Evolutionary conservation across 306 rosid genomes (phyloP).

Genomic region (Vigna trinervia): DNA sequence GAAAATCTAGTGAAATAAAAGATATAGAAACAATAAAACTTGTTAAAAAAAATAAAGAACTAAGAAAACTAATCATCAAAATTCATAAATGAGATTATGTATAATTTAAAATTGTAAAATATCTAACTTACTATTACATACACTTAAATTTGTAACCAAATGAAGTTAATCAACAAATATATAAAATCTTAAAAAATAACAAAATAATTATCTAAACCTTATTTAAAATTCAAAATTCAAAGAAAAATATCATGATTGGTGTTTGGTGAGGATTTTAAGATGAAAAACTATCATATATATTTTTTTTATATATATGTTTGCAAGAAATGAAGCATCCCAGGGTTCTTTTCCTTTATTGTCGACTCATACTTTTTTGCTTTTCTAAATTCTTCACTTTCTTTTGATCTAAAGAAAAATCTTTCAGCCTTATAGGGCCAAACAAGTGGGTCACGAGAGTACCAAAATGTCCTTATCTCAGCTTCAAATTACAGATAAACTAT

Average conservation of each 20-base stretch:
- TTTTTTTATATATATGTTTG: background rate
- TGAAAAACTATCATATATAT: background rate
- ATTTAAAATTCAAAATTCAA: background rate
- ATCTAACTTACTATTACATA: too few species aligned
- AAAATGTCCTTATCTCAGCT: conserved; percentile 5
- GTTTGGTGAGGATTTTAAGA: background rate
- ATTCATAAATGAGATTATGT: too few species aligned
- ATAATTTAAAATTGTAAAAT: too few species aligned
- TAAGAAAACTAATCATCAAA: too few species aligned
- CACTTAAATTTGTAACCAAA: too few species aligned
- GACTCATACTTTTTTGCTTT: conserved; percentile 32
- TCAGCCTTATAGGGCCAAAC: conserved; percentile 10
- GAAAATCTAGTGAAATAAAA: too few species aligned
- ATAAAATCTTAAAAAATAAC: too few species aligned
- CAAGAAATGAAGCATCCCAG: conserved; percentile 11
- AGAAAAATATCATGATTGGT: background rate
- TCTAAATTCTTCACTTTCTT: conserved; percentile 41
- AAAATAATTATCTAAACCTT: too few species aligned
- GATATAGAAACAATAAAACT: too few species aligned
- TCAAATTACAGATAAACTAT: conserved; percentile 8
- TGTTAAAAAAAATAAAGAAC: too few species aligned
- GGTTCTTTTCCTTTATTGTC: conserved; percentile 39
- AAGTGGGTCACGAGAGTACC: conserved; percentile 5
- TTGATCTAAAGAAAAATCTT: conserved; percentile 2
- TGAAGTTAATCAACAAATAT: too few species aligned